Base-by-base conservation (phyloP, 441 rosid genomes). In the Euphorbia neoarborescens region DNA sequence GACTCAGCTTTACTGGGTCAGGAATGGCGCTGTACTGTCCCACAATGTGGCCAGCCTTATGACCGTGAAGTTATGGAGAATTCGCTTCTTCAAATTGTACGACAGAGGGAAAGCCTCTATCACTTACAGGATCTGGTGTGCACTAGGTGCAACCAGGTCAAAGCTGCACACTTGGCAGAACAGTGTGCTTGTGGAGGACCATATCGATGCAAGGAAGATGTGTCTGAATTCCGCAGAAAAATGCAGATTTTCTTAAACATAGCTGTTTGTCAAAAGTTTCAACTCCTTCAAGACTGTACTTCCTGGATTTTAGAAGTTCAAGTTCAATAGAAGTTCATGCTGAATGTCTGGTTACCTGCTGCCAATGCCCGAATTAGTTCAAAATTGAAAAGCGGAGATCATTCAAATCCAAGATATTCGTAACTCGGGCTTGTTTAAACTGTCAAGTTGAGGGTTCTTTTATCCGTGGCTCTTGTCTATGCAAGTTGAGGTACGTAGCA, bases 101-200 rank as follows among this genome's bases (percentile, higher is more conserved):
- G 92, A 69, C 92, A 90, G 75, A 78, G 92, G 79, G 99, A 90
- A 58, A 86, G 87, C 7, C 82, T 88, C 56, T 91, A 91, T 80
- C 97, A 91, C 71, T 81, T 91, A 76, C 97, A 91, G 79, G 99
- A 94, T 77, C 88, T 94, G 65, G 84, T 86, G 64, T 91, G 97
- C 82, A 71, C 68, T 13, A 80, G 94, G 84, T 94, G 96, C 83
- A 89, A 87, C 77, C 97, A 90, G 73, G 94, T 94, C 79, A 94
- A 94, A 83, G 94, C 90, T 1, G 90, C 89, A 44, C 97, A 94
- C 83, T 75, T 94, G 74, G 80, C 92, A 17, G 90, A 90, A 82
- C 96, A 89, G 73, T 94, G 99, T 51, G 81, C 79, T 25, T 94
- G 99, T 67, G 89, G 85, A 24, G 98, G 98, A 72, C 84, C 92